Base-by-base conservation (phyloP, 2,329 filamentous ascomycete species). In the Talaromyces atroroseus region DNA sequence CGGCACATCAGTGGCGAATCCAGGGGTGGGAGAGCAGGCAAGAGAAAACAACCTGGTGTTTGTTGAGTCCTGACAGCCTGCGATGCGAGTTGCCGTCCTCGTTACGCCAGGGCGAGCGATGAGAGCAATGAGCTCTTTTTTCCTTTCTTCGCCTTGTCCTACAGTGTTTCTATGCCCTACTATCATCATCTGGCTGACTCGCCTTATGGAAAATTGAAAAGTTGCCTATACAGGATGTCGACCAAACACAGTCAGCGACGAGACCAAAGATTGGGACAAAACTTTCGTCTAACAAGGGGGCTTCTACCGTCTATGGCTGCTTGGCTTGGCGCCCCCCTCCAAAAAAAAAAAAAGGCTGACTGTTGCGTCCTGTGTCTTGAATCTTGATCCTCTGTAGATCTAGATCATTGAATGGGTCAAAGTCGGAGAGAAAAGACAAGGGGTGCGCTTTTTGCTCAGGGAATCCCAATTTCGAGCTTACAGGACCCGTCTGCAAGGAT, bases 371-470 rank as follows among this genome's bases (percentile, higher is more conserved):
- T 42, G n/a, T 2, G n/a, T 21, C 38, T n/a, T 18, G 29, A 16
- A 44, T 23, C 40, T 44, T 44, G 20, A 23, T 44, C 40, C 18
- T 53, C 29, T 47, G 16, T 36, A 20, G 29, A 53, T 47, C 51
- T 47, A 53, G 42, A 53, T 53, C 26, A 53, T 4, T 45, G 24
- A 21, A 21, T 53, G 42, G 50, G 14, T 52, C 26, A 42, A n/a
- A 47, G 34, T 47, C 51, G 42, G 42, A 53, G 42, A 47, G 42
- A 53, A 53, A 38, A 44, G 29, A 36, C n/a, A 26, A 16, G 51
- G 21, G 10, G 42, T 23, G 26, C 26, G 6, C 26, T 29, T 10
- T 8, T 53, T 26, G 51, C 21, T 21, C 45, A 20, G 40, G 20
- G n/a, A 12, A 44, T 21, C 40, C 18, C 20, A 44, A 21, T 44